Percentiles rank a stretch among this genome's conserved stretches.
These are phyloP conservation scores for Jacaranda copaia DNA, from an alignment of 257 asterid genomes.

Conservation along the genomic window DNA sequence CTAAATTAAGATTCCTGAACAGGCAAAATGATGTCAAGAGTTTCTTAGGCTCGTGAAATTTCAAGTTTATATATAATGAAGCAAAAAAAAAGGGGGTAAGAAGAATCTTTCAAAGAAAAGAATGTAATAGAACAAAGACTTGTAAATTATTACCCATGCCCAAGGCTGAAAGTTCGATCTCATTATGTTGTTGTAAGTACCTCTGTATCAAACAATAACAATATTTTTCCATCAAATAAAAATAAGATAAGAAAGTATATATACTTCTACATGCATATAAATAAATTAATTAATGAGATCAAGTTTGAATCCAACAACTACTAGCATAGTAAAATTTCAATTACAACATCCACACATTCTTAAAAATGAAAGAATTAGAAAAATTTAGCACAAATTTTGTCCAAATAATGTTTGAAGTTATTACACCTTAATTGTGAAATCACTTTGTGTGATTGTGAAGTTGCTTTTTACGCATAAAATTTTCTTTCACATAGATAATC, in stretches of 20 bases:
- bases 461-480: not conserved
- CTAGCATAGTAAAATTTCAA: not conserved
- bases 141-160: conserved; percentile 72
- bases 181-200: conserved; percentile 82
- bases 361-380: not conserved
- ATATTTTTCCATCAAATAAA: not conserved
- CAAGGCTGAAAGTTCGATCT: conserved; percentile 90
- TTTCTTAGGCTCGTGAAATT: not conserved
- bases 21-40: not conserved
- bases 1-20: not conserved
- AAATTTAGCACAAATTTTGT: not conserved
- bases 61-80: not conserved
- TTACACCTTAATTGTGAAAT: not conserved
- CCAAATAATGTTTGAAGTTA: not conserved
- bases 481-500: not conserved
- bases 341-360: not conserved
- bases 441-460: not conserved
- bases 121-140: not conserved
- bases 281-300: not conserved
- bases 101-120: not conserved
- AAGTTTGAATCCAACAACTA: not conserved
- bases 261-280: too few relatives aligned
- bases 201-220: conserved; percentile 52
- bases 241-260: not conserved
- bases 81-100: not conserved